Evolutionary conservation across 75 land plant species (phyloP).

Genomic region (Ceratopteris richardii): DNA sequence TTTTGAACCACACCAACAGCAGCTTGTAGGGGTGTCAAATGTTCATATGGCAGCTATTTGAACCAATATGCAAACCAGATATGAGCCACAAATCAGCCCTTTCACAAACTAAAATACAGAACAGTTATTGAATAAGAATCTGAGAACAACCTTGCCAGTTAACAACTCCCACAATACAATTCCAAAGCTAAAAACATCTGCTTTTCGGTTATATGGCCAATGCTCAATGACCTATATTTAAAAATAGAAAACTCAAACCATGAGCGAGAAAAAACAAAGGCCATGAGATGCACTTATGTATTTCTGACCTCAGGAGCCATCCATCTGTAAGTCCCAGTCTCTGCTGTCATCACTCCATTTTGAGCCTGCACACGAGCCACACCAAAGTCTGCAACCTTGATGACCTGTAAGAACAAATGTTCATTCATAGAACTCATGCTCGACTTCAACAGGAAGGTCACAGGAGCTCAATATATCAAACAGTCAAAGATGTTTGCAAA

Average conservation of each 20-base stretch:
- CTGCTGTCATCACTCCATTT: conserved; percentile 98
- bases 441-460: neutral
- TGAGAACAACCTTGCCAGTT: conserved; percentile 39
- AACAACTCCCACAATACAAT: conserved; percentile 32
- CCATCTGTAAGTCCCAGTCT: conserved; percentile 98
- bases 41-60: conserved; percentile 33
- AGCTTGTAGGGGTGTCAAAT: conserved; percentile 30
- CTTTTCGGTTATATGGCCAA: conserved; percentile 26
- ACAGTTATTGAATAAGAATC: too few relatives aligned
- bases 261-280: too few relatives aligned
- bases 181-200: conserved; percentile 31
- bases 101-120: too few relatives aligned
- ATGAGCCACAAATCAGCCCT: conserved; percentile 2
- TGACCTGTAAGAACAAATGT: conserved; percentile 60
- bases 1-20: conserved; percentile 37
- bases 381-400: conserved; percentile 97
- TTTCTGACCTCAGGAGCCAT: conserved; percentile 99
- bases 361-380: conserved; percentile 92
- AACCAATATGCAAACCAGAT: too few relatives aligned
- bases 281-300: too few relatives aligned
- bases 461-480: neutral
- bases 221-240: conserved; percentile 39
- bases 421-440: neutral
- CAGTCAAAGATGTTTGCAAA: neutral
- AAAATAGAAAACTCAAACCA: too few relatives aligned